Evolutionary conservation across 305 asterid species (phyloP), one percentile per base, ranked within the genome.

Genomic region (Solanum chacoense): DNA sequence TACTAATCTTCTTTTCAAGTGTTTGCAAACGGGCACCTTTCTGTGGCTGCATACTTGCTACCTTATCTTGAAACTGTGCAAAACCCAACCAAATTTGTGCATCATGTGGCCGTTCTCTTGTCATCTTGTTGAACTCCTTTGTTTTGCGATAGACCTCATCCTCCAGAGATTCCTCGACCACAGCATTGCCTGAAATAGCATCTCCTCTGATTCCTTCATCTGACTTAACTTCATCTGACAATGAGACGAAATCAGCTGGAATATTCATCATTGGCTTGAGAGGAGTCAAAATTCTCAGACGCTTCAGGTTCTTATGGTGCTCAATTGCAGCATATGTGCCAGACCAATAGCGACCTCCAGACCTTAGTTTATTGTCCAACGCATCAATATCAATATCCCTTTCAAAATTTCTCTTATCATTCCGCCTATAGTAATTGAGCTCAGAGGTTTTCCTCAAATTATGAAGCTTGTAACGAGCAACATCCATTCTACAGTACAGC

Each of bases 281-380:
- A 55, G 90, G 92, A 89, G 93, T 92, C 92, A 92, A 91, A 91
- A 97, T 89, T 73, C 94, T 92, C 10, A 92, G 38, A 80, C 99
- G 95, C 93, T 97, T 97, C 91, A 97, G 89, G 91, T 93, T 95
- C 93, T 93, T 95, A 90, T 96, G 98, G 87, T 94, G 98, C 92
- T 97, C 99, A 29, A 97, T 79, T 74, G 98, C 97, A 87, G 98
- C 92, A 90, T 94, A 93, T 69, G 93, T 93, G 7, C 96, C 95
- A 80, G 99, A 96, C 99, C 99, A 97, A 90, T 97, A 97, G 69
- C 99, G 95, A 87, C 98, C 98, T 85, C 93, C 98, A 40, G 95
- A 95, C 88, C 94, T 93, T 81, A 96, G 97, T 89, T 93, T 95
- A 29, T 71, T 85, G 87, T 96, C 98, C 86, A 97, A 89, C 9